Evolutionary conservation across 2,329 filamentous ascomycete genomes (phyloP).

Genomic region (Xylaria polymorpha): DNA sequence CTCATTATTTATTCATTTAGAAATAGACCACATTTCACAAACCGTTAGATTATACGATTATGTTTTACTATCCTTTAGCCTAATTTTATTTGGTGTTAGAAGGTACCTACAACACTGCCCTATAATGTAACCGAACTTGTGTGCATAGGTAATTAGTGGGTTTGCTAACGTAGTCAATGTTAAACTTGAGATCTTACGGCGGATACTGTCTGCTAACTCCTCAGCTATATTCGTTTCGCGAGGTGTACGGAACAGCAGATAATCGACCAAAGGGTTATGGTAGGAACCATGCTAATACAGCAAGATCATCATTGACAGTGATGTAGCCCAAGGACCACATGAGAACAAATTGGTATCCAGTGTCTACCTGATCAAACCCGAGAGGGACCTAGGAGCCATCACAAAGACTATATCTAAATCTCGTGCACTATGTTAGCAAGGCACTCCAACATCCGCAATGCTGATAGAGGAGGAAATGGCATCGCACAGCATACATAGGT

Average conservation of each 20-base stretch:
- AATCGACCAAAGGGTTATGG: not conserved
- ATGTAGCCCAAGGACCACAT: not conserved
- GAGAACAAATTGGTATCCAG: not conserved
- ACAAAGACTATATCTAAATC: not conserved
- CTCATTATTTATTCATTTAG: slow-evolving; percentile 6
- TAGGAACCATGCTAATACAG: not conserved
- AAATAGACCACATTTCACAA: slow-evolving; percentile 7
- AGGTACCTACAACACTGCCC: not conserved
- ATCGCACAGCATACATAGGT: not conserved
- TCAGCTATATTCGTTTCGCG: not conserved
- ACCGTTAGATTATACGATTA: not conserved
- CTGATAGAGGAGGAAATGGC: not conserved
- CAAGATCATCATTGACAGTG: not conserved
- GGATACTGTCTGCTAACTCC: not conserved
- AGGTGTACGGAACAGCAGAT: not conserved
- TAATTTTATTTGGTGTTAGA: not conserved
- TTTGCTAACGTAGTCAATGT: not conserved
- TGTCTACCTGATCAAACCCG: not conserved
- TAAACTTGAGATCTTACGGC: not conserved
- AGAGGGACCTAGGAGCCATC: not conserved
- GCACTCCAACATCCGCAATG: not conserved
- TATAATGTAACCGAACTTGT: not conserved
- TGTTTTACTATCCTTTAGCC: not conserved
- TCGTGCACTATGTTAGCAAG: not conserved
- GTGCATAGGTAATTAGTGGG: not conserved